A percentile compares a stretch with the other conserved stretches of the same genome.
phyloP scores from a whole-genome alignment of 1,139 yeast species.

The Eremothecium cymbalariae region DNA sequence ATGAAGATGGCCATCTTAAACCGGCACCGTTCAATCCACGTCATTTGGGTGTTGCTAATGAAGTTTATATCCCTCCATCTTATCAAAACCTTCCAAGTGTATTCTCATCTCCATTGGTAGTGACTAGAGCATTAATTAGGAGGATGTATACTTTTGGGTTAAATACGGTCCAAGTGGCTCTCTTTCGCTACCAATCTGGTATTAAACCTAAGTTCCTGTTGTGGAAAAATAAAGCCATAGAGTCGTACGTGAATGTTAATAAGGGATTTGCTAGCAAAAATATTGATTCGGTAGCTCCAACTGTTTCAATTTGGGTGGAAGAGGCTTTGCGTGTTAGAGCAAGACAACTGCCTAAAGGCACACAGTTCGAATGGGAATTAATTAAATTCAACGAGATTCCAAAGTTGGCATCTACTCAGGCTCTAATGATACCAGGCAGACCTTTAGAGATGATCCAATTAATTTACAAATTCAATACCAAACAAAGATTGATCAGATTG shows the following conservation, averaged over 20 bases:
- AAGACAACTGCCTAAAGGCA: conserved; percentile 48
- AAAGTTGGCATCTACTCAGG: conserved; percentile 63
- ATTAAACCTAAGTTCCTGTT: conserved; percentile 55
- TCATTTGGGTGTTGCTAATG: conserved; percentile 40
- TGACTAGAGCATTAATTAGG: conserved; percentile 38
- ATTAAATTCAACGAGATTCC: conserved; percentile 64
- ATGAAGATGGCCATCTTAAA: conserved; percentile 7
- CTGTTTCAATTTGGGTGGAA: conserved; percentile 53
- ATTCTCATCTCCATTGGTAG: conserved; percentile 36
- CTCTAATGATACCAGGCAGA: conserved; percentile 49
- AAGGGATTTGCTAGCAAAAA: conserved; percentile 54
- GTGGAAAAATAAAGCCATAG: conserved; percentile 70
- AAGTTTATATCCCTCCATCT: conserved; percentile 44
- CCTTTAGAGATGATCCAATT: conserved; percentile 64
- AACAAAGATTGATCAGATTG: conserved; percentile 54
- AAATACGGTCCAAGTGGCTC: conserved; percentile 57
- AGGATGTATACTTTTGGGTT: conserved; percentile 48
- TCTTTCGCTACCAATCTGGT: conserved; percentile 55
- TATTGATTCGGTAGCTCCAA: conserved; percentile 37
- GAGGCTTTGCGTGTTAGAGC: conserved; percentile 47
- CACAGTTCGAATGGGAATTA: conserved; percentile 68
- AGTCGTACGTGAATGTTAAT: conserved; percentile 56
- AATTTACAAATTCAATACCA: conserved; percentile 66
- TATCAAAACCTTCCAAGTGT: conserved; percentile 39
- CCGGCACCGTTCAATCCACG: conserved; percentile 32